Evolutionary conservation across 225 moss, liverwort and hornwort species (phyloP), one percentile per base, ranked within the genome.

Genomic region (Anthoceros angustus): DNA sequence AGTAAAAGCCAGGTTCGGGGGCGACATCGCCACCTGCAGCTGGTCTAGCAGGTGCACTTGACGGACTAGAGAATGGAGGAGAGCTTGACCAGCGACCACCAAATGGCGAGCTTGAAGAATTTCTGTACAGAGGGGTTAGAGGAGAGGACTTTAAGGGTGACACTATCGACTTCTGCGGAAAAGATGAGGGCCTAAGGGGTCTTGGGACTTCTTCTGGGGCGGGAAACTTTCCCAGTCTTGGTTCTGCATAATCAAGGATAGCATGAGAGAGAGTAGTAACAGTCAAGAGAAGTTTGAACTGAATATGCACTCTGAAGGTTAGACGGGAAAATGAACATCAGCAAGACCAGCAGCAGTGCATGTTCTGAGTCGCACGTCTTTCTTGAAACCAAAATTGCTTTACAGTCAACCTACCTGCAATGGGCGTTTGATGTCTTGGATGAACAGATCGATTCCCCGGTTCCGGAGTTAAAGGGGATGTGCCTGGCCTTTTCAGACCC

Each of bases 51-150:
- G 41, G 18, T 12, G 11, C 7, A 16, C 9, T 71, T 65, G 66
- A 25, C 40, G 68, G 68, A 41, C 71, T 41, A 70, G 68, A 66
- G 80, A 61, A 69, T 50, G 69, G 55, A 15, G 55, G 55, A 20
- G 55, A 55, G 7, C 55, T 55, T 7, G 55, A 55, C 7, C 5
- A 55, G 23, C 23, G 18, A 55, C 55, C 55, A 5, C 55, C 55
- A 23, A 55, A 20, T 18, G 55, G 55, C 23, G 55, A 55, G 55
- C 55, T 55, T 12, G 46, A 48, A 12, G 46, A 18, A 12, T 48
- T 48, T 5, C 55, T 18, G 55, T 55, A 55, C 2, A 55, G 23
- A 55, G 55, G 55, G 18, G 55, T 55, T 6, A 55, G 55, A 2
- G 55, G 55, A 23, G 55, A 55, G n/a, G 18, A 18, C 16, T 3